phyloP scores from a whole-genome alignment of 2,329 filamentous ascomycete species.

The Trichoderma lentiforme region DNA sequence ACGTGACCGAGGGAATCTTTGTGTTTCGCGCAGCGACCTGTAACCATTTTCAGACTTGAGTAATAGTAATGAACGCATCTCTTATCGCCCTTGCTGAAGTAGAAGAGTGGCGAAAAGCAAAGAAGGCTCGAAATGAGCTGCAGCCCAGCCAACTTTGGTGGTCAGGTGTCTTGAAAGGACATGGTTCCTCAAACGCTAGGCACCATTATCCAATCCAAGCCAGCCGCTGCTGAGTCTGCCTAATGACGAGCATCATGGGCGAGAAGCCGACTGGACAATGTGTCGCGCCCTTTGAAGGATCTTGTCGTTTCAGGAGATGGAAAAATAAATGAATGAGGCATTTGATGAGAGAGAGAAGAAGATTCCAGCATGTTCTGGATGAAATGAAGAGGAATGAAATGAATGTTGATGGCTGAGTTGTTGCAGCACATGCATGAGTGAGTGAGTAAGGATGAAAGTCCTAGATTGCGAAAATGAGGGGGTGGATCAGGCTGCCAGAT shows the following conservation, averaged over 20 bases:
- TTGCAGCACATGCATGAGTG: not conserved
- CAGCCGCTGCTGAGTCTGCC: constrained; percentile 9
- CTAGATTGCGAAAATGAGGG: constrained; percentile 1
- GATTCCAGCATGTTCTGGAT: not conserved
- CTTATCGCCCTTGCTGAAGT: not conserved
- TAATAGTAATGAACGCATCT: constrained; percentile 8
- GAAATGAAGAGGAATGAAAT: not conserved
- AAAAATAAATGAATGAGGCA: not conserved
- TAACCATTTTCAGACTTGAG: not conserved
- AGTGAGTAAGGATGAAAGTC: not conserved
- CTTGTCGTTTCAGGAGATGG: not conserved
- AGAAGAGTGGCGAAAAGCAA: constrained; percentile 10
- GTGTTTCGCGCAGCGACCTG: not conserved
- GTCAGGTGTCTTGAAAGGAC: constrained; percentile 9
- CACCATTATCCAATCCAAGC: constrained; percentile 7
- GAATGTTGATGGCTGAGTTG: not conserved
- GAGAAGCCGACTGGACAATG: not conserved
- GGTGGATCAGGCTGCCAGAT: constrained; percentile 3
- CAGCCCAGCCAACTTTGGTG: not conserved
- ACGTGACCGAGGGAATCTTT: constrained; percentile 1
- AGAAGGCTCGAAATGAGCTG: not conserved
- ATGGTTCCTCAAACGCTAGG: constrained; percentile 16
- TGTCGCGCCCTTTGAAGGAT: not conserved
- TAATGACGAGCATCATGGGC: constrained; percentile 3
- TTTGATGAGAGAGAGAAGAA: not conserved